Conservation (phyloP, 768 basidiomycete species). For the Clitopilus passeckerianus region DNA sequence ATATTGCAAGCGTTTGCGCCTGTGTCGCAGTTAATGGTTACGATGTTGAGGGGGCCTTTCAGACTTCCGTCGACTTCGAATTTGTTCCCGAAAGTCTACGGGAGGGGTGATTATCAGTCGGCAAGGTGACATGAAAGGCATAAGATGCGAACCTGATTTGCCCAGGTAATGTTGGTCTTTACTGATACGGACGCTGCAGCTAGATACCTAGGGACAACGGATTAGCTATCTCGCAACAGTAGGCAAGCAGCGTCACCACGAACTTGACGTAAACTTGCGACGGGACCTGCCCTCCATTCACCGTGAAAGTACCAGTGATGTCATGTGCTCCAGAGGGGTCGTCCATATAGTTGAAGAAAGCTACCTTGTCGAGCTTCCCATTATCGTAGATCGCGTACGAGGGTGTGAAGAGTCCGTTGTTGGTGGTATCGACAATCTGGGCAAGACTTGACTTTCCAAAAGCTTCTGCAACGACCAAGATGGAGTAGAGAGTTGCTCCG, state of each 20-base stretch:
- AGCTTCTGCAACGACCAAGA: conserved; percentile 64
- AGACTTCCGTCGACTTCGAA: conserved; percentile 69
- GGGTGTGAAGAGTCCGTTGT: conserved; percentile 52
- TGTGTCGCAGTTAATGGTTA: conserved; percentile 57
- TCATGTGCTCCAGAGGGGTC: conserved; percentile 53
- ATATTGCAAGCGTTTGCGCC: conserved; percentile 50
- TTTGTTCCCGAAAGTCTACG: conserved; percentile 53
- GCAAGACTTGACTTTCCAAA: conserved; percentile 60
- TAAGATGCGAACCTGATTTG: conserved; percentile 26
- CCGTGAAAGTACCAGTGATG: conserved; percentile 44
- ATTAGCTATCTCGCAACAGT: neutral
- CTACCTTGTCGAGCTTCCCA: conserved; percentile 52
- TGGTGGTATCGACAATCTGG: conserved; percentile 58
- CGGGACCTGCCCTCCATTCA: conserved; percentile 40
- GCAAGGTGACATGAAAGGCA: neutral
- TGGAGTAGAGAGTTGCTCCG: conserved; percentile 70
- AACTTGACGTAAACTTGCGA: conserved; percentile 49
- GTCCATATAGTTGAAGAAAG: conserved; percentile 68
- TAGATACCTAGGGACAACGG: neutral
- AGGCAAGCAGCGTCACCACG: conserved; percentile 7
- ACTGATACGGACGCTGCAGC: conserved; percentile 40
- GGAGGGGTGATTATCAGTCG: neutral
- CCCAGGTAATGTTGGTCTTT: conserved; percentile 71
- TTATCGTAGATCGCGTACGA: conserved; percentile 75
- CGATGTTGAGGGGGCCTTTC: conserved; percentile 46